These are phyloP conservation scores for Hanseniaspora mollemarum DNA, from an alignment of 805 yeast genomes.

Conservation along the genomic window DNA sequence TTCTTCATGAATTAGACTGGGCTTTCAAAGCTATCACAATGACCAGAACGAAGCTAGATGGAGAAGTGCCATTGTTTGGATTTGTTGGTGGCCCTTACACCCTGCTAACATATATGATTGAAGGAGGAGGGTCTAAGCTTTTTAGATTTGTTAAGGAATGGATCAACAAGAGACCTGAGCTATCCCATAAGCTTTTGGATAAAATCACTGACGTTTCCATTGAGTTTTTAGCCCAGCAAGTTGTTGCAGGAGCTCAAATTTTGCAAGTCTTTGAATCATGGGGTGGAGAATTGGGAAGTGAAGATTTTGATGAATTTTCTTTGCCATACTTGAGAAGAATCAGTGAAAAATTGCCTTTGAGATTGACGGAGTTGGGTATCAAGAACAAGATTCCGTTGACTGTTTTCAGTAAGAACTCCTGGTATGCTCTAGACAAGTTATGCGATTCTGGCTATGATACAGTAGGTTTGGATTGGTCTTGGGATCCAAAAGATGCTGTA, in stretches of 20 bases:
- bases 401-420: conserved; percentile 89
- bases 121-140: conserved; percentile 90
- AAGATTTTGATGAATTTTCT: conserved; percentile 77
- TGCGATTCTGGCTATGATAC: conserved; percentile 72
- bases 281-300: conserved; percentile 94
- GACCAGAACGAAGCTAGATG: conserved; percentile 75
- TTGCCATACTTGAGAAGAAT: conserved; percentile 80
- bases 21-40: conserved; percentile 86
- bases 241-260: conserved; percentile 96
- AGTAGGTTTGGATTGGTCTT: conserved; percentile 89
- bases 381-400: conserved; percentile 70
- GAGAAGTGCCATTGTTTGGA: conserved; percentile 88
- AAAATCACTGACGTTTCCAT: conserved; percentile 77
- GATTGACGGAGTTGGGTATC: conserved; percentile 62
- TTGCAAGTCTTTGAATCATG: conserved; percentile 93
- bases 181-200: conserved; percentile 58
- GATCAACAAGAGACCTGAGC: conserved; percentile 71
- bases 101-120: conserved; percentile 88
- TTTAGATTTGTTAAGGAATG: conserved; percentile 86
- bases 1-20: conserved; percentile 74
- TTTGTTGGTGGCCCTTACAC: conserved; percentile 99
- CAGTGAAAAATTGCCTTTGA: conserved; percentile 50
- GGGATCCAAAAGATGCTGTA: conserved; percentile 76
- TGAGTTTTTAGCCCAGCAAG: conserved; percentile 88
- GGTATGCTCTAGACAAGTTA: conserved; percentile 86